These are phyloP conservation scores for Suhomyces vadensis DNA, from an alignment of 805 yeast species.

Conservation along the genomic window DNA sequence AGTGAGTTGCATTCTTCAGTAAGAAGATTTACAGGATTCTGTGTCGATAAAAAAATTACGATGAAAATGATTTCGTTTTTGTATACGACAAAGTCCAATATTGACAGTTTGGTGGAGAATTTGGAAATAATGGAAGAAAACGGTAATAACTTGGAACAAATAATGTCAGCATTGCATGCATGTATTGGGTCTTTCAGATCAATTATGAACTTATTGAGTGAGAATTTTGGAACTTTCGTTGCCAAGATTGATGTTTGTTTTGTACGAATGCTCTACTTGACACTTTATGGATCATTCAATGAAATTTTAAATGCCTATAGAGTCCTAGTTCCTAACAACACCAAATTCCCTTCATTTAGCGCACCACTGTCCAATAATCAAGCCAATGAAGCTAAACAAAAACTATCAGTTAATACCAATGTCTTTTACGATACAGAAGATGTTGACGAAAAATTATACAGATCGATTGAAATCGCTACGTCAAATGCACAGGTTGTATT, in stretches of 20 bases:
- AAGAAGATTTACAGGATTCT: conserved; percentile 56
- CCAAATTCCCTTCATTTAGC: conserved; percentile 10
- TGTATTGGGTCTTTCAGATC: conserved; percentile 51
- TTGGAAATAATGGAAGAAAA: conserved; percentile 52
- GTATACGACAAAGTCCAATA: conserved; percentile 53
- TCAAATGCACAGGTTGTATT: conserved; percentile 75
- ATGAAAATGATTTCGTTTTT: conserved; percentile 53
- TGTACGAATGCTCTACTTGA: conserved; percentile 61
- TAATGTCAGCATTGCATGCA: conserved; percentile 31
- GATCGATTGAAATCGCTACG: conserved; percentile 62
- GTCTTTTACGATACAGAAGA: conserved; percentile 40
- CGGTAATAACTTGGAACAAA: conserved; percentile 30
- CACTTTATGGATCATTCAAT: conserved; percentile 60
- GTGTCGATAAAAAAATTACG: conserved; percentile 55
- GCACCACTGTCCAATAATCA: not conserved
- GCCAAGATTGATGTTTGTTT: conserved; percentile 62
- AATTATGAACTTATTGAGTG: conserved; percentile 49
- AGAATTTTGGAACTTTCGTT: conserved; percentile 50
- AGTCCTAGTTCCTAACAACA: conserved; percentile 30
- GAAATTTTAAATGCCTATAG: conserved; percentile 70
- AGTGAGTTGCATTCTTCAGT: conserved; percentile 65
- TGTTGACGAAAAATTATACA: conserved; percentile 67
- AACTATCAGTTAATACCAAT: conserved; percentile 24
- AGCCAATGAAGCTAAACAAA: conserved; percentile 13
- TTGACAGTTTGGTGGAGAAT: conserved; percentile 57